These are phyloP conservation scores for Cystofilobasidium ferigula DNA, from an alignment of 768 basidiomycete species.

Conservation along the genomic window DNA sequence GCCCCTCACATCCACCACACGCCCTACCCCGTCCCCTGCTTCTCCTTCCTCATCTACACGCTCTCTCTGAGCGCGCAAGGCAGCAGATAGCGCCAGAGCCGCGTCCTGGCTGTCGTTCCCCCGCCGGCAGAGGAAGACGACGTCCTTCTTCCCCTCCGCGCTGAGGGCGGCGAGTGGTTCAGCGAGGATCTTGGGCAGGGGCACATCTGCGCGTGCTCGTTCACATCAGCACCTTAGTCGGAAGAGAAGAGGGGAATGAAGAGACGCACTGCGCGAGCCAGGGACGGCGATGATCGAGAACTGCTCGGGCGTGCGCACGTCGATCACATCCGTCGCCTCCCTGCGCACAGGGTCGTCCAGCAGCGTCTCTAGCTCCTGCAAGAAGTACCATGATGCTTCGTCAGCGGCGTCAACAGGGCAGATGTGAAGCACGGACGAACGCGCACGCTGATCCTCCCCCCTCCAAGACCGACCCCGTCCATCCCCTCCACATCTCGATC, in stretches of 20 bases:
- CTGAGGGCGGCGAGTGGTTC: constrained; percentile 44
- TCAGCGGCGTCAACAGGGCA: constrained; percentile 10
- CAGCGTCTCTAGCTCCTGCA: constrained; percentile 45
- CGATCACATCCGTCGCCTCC: constrained; percentile 48
- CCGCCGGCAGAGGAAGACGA: constrained; percentile 65
- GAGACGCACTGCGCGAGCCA: constrained; percentile 53
- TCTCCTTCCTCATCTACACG: not conserved
- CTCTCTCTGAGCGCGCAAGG: constrained; percentile 36
- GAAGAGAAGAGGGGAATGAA: constrained; percentile 8
- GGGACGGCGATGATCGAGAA: constrained; percentile 78
- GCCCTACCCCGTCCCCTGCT: not conserved
- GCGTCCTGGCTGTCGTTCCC: constrained; percentile 93
- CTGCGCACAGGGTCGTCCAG: constrained; percentile 27
- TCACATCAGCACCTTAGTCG: not conserved
- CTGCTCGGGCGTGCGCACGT: constrained; percentile 67
- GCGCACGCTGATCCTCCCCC: constrained; percentile 28
- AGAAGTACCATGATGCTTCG: not conserved
- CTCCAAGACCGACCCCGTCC: constrained; percentile 44
- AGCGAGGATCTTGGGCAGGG: constrained; percentile 54
- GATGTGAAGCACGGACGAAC: not conserved
- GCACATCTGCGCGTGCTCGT: constrained; percentile 49
- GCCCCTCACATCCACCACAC: constrained; percentile 12
- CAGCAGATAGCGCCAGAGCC: constrained; percentile 47
- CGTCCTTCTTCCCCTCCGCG: constrained; percentile 26
- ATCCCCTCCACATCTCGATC: constrained; percentile 54